Evolutionary conservation across 345 rosid species (phyloP).

Genomic region (Gossypium ekmanianum): DNA sequence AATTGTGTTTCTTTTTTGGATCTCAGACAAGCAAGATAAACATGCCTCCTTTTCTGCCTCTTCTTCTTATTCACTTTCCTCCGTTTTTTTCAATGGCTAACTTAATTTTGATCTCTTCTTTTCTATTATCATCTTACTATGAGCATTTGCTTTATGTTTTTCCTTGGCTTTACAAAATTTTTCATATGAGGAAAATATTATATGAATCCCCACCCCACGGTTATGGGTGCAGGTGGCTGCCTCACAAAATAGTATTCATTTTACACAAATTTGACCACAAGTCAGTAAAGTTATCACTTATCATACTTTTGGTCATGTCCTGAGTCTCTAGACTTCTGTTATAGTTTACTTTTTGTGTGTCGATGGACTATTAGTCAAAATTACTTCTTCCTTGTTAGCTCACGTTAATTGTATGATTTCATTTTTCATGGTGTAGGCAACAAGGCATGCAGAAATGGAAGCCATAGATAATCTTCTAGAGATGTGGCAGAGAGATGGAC

Average conservation of each 20-base stretch:
- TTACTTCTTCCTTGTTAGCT: not conserved
- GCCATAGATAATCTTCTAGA: conserved; percentile 68
- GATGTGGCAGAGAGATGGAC: conserved; percentile 56
- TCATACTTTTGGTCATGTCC: not conserved
- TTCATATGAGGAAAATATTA: not conserved
- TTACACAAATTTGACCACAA: not conserved
- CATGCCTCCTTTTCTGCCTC: not conserved
- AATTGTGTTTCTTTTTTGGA: not conserved
- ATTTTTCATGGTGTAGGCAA: conserved; percentile 37
- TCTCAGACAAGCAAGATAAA: not conserved
- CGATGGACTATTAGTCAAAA: not conserved
- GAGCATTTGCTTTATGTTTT: not conserved
- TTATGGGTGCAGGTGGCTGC: not conserved
- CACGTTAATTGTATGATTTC: not conserved
- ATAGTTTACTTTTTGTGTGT: not conserved
- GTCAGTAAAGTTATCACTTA: not conserved
- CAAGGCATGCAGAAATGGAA: conserved; percentile 97
- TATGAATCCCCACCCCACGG: not conserved
- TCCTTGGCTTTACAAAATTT: not conserved
- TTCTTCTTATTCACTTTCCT: not conserved
- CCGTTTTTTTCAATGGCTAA: not conserved
- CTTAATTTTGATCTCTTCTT: not conserved
- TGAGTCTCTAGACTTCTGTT: not conserved
- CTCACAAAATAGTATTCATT: not conserved
- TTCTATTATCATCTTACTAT: not conserved